Percentiles rank a stretch among this genome's conserved stretches.
phyloP scores from a whole-genome alignment of 179 eudicot genomes.

The Drosera spatulata region DNA sequence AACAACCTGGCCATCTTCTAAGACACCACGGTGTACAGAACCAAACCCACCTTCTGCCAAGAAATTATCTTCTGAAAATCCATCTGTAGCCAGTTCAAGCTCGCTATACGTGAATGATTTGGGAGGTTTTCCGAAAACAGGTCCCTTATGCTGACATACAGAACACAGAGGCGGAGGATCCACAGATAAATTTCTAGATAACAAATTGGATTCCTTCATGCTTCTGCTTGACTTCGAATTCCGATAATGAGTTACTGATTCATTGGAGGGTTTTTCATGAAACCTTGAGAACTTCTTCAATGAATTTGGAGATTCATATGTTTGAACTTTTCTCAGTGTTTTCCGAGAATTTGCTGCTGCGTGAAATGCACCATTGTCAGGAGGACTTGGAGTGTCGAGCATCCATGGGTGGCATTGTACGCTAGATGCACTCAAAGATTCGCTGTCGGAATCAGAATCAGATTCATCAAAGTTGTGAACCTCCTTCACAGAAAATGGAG shows the following conservation, averaged over 20 bases:
- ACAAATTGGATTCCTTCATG: conserved; percentile 40
- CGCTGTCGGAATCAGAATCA: conserved; percentile 44
- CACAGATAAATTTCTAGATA: conserved; percentile 33
- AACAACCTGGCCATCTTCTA: conserved; percentile 56
- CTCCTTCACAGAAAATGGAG: conserved; percentile 8
- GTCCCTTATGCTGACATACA: conserved; percentile 60
- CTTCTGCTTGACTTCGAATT: conserved; percentile 15
- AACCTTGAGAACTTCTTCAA: conserved; percentile 12
- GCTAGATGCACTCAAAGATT: conserved; percentile 34
- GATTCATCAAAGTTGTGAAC: conserved; percentile 20
- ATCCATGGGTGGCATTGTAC: conserved; percentile 31
- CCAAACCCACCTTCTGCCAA: conserved; percentile 89
- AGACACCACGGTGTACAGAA: conserved; percentile 59
- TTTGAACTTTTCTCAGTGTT: conserved; percentile 11
- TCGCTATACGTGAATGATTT: conserved; percentile 50
- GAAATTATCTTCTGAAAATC: conserved; percentile 53
- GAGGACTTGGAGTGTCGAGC: conserved; percentile 17
- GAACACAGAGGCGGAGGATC: conserved; percentile 74
- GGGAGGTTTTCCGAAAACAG: conserved; percentile 60
- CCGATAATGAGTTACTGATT: conserved; percentile 15
- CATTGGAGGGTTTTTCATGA: conserved; percentile 11
- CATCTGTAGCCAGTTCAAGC: conserved; percentile 54
- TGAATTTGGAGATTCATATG: conserved; percentile 12
- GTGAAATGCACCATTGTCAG: conserved; percentile 7
- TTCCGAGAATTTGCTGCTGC: not conserved